Evolutionary conservation across 208 protist genomes (phyloP).

Genomic region (Porcisia hertigi): DNA sequence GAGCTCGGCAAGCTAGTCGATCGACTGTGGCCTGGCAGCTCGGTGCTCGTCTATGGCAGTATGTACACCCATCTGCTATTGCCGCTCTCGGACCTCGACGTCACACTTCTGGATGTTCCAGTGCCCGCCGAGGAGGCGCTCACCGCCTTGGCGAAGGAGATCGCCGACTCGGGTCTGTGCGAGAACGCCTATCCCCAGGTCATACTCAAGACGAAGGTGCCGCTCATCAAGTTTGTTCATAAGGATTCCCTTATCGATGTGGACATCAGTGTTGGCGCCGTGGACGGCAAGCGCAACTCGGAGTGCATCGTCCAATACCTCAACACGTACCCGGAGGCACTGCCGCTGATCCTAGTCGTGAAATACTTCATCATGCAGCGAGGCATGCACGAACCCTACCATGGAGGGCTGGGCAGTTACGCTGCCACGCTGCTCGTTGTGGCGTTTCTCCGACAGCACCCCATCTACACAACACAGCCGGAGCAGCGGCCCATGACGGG

Average conservation of each 20-base stretch:
- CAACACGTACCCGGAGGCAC: conserved; percentile 67
- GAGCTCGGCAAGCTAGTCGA: conserved; percentile 53
- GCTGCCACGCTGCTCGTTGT: conserved; percentile 89
- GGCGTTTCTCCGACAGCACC: conserved; percentile 91
- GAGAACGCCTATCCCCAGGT: conserved; percentile 79
- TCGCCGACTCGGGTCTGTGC: conserved; percentile 59
- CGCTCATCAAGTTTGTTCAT: conserved; percentile 92
- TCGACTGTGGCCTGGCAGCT: conserved; percentile 76
- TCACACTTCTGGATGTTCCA: conserved; percentile 71
- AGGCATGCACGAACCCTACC: conserved; percentile 92
- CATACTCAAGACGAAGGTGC: conserved; percentile 93
- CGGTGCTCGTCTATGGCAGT: conserved; percentile 86
- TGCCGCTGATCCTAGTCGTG: conserved; percentile 79
- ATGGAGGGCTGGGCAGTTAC: conserved; percentile 93
- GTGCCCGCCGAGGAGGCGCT: conserved; percentile 68
- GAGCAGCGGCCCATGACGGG: conserved; percentile 61
- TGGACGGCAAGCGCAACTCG: conserved; percentile 77
- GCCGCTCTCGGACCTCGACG: conserved; percentile 84
- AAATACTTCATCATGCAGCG: conserved; percentile 94
- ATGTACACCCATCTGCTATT: conserved; percentile 86
- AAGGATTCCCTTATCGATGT: conserved; percentile 74
- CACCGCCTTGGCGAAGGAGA: conserved; percentile 56
- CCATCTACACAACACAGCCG: conserved; percentile 60
- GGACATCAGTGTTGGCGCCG: conserved; percentile 91
- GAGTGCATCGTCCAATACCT: conserved; percentile 72